Evolutionary conservation across 2,329 filamentous ascomycete genomes (phyloP).

Genomic region (Alternaria arbusti): DNA sequence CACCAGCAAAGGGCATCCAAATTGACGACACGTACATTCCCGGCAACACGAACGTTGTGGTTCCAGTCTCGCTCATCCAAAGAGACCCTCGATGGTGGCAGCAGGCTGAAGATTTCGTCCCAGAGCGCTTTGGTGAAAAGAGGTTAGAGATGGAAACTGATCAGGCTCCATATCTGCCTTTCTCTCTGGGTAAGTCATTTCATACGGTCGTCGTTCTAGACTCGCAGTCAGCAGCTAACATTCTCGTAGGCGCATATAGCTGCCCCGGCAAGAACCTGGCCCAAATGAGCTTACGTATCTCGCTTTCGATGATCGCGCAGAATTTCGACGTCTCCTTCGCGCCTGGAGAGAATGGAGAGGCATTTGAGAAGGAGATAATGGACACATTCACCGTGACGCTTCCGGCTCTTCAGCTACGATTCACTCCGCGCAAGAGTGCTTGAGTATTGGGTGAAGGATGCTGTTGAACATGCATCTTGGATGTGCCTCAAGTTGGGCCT

Average conservation of each 20-base stretch:
- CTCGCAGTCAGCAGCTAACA: background rate
- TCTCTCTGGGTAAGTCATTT: constrained; percentile 15
- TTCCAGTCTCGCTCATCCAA: constrained; percentile 16
- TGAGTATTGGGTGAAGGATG: background rate
- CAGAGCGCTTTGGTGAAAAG: constrained; percentile 24
- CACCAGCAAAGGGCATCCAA: constrained; percentile 46
- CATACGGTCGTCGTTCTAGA: background rate
- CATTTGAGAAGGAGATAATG: constrained; percentile 25
- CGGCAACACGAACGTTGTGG: constrained; percentile 16
- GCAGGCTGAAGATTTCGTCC: constrained; percentile 20
- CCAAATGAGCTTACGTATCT: constrained; percentile 16
- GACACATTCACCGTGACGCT: constrained; percentile 33
- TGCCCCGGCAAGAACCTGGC: constrained; percentile 29
- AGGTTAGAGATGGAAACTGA: constrained; percentile 24
- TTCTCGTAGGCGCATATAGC: constrained; percentile 16
- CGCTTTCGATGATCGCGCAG: constrained; percentile 18
- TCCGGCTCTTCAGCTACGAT: constrained; percentile 35
- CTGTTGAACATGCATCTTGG: background rate
- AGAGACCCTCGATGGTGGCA: constrained; percentile 20
- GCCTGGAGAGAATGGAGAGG: constrained; percentile 21
- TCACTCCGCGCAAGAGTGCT: constrained; percentile 16
- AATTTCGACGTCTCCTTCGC: constrained; percentile 25
- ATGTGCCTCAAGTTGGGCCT: background rate
- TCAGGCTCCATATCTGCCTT: constrained; percentile 23
- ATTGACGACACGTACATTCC: constrained; percentile 20